phyloP scores from a whole-genome alignment of 1,284 basidiomycete genomes.

The Tylopilus sp. region DNA sequence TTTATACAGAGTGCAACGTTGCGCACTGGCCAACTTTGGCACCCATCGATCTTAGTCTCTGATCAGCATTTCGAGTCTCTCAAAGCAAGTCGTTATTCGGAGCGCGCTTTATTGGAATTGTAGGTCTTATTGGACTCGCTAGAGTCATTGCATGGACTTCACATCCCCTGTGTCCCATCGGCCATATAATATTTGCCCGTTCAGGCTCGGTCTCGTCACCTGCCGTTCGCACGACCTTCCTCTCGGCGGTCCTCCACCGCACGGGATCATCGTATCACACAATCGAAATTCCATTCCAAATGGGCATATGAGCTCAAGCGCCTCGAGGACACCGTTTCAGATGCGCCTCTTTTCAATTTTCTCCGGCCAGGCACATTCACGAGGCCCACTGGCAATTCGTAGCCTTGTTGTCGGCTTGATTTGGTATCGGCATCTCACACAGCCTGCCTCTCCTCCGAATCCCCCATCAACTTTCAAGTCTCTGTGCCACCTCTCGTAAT shows the following conservation, averaged over 20 bases:
- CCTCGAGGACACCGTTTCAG: conserved; percentile 45
- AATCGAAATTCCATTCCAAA: conserved; percentile 30
- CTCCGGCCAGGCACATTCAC: conserved; percentile 33
- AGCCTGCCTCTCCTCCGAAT: conserved; percentile 30
- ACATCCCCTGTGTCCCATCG: too few relatives aligned
- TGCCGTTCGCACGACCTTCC: background rate
- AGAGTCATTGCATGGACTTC: conserved; percentile 36
- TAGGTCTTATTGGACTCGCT: conserved; percentile 42
- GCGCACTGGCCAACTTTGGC: conserved; percentile 32
- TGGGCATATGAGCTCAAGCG: conserved; percentile 33
- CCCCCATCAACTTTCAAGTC: conserved; percentile 19
- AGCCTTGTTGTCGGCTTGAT: conserved; percentile 33
- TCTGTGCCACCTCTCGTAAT: conserved; percentile 23
- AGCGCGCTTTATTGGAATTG: conserved; percentile 33
- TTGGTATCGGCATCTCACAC: conserved; percentile 33
- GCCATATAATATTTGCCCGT: too few relatives aligned
- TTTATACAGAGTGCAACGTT: conserved; percentile 40
- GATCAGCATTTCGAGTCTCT: conserved; percentile 37
- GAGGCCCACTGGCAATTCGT: conserved; percentile 30
- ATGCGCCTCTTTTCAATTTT: conserved; percentile 38
- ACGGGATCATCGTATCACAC: conserved; percentile 34
- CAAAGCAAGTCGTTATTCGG: conserved; percentile 42
- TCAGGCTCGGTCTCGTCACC: conserved; percentile 27
- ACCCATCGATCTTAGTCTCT: conserved; percentile 21
- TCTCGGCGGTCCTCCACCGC: conserved; percentile 29